Evolutionary conservation across 176 grass and related monocot genomes (phyloP), one percentile per base, ranked within the genome.

Genomic region (Hordeum vulgare): DNA sequence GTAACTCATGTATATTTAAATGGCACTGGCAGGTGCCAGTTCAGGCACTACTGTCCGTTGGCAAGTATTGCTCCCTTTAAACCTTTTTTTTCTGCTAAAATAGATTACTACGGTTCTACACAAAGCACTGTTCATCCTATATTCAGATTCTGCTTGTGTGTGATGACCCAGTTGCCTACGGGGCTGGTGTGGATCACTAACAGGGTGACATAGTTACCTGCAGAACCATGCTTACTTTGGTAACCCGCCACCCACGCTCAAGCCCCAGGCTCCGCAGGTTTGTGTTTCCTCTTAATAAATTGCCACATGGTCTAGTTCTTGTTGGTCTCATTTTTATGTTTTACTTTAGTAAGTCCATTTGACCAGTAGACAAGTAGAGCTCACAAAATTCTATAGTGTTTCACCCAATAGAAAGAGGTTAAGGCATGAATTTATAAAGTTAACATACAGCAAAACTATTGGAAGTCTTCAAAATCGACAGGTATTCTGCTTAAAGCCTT

Each of bases 221-320:
- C 47, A 85, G 76, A 75, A 59, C 28, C 26, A 84, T 80, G 76
- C 9, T 37, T 77, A 67, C 66, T 71, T 82, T 49, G 17, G 45
- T 49, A 49, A 15, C 15, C 45, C 5, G 45, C 45, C 45, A 49
- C 15, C 45, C 45, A 49, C 14, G 45, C 7, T 49, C 14, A 49
- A 49, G 1, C 45, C 45, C 0, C 45, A 49, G 45, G 45, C 45
- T 17, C 45, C 14, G 45, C 45, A 49, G 47, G 15, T 51, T 7
- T 51, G 6, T 51, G 47, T 51, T 51, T 51, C 47, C 47, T 51
- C 15, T 51, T 51, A 51, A 51, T 51, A 51, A 51, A 51, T 51
- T 51, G 6, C 6, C 15, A 51, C 47, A 51, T 0, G 47, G 47
- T 51, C 47, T 51, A 51, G 47, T 51, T 2, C 0, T 0, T 18